Conservation (phyloP, 768 basidiomycete genomes). For the Psilocybe sp. region DNA sequence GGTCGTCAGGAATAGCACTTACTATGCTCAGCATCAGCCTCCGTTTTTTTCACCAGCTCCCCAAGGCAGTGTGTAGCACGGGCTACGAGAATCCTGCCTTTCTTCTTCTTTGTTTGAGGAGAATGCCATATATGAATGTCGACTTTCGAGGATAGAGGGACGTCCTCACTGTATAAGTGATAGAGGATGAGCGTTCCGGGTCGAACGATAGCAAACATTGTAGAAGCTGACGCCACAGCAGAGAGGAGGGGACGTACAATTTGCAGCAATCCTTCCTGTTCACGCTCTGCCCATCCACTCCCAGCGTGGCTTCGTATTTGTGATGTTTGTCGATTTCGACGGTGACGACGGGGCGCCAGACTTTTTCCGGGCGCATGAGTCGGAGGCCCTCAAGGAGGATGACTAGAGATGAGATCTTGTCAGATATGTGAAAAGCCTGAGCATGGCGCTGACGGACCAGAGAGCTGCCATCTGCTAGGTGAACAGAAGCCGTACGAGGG, state of each 20-base stretch:
- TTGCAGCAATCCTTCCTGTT: constrained; percentile 53
- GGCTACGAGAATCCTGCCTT: constrained; percentile 55
- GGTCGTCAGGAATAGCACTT: background rate
- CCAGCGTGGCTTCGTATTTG: constrained; percentile 55
- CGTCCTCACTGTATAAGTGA: constrained; percentile 33
- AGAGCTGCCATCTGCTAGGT: too few species aligned
- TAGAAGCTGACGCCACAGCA: background rate
- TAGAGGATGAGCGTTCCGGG: background rate
- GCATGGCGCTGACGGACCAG: too few species aligned
- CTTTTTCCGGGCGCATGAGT: constrained; percentile 55
- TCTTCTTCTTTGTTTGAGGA: constrained; percentile 64
- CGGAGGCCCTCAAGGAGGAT: constrained; percentile 41
- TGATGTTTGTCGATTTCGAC: constrained; percentile 52
- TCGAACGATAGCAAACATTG: background rate
- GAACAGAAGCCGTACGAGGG: too few species aligned
- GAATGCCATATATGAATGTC: constrained; percentile 58
- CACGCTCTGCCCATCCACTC: constrained; percentile 67
- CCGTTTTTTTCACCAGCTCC: constrained; percentile 51
- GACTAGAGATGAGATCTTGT: constrained; percentile 22
- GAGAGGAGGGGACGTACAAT: constrained; percentile 41
- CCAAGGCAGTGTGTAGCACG: constrained; percentile 46
- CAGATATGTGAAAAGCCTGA: too few species aligned
- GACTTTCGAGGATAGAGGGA: constrained; percentile 35
- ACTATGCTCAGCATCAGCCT: constrained; percentile 17
- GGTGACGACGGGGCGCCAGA: constrained; percentile 66